Conservation (phyloP, 139 green algal genomes). For the Pleodorina starrii region DNA sequence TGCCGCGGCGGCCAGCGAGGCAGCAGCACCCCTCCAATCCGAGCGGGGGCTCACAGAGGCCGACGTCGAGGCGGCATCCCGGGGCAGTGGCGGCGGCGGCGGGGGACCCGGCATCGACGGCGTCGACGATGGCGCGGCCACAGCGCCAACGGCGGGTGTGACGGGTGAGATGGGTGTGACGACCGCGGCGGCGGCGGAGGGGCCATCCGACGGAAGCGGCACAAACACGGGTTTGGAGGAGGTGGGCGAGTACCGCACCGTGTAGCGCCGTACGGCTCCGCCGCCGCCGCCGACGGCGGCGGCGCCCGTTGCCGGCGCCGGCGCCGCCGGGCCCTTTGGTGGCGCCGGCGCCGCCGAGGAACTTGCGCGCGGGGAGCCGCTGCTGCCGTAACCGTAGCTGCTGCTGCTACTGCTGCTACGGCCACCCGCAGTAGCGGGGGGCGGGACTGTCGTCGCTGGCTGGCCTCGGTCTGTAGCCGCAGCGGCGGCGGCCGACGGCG, state of each 20-base stretch:
- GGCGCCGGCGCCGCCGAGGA: no score
- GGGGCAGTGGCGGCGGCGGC: not conserved
- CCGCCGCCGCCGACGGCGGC: not conserved
- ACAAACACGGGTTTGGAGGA: constrained; percentile 23
- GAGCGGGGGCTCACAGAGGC: no score
- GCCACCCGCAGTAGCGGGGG: not conserved
- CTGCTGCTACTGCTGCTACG: not conserved
- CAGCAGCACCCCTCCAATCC: not conserved
- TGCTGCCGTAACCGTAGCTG: not conserved
- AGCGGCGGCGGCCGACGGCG: not conserved
- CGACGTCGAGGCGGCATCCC: no score
- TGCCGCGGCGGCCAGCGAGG: no score
- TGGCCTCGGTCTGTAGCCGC: not conserved
- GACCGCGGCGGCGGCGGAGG: no score
- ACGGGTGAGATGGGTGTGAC: no score
- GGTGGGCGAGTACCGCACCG: not conserved
- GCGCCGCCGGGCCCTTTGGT: no score
- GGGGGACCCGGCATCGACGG: no score
- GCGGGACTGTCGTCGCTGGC: not conserved
- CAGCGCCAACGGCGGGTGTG: not conserved
- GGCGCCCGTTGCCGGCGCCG: not conserved
- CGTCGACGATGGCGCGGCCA: no score
- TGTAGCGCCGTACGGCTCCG: constrained; percentile 16
- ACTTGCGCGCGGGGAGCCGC: no score
- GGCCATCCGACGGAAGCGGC: not conserved